A percentile compares a stretch with the other conserved stretches of the same genome.
phyloP scores from a whole-genome alignment of 75 land plant species.

The Larix kaempferi region DNA sequence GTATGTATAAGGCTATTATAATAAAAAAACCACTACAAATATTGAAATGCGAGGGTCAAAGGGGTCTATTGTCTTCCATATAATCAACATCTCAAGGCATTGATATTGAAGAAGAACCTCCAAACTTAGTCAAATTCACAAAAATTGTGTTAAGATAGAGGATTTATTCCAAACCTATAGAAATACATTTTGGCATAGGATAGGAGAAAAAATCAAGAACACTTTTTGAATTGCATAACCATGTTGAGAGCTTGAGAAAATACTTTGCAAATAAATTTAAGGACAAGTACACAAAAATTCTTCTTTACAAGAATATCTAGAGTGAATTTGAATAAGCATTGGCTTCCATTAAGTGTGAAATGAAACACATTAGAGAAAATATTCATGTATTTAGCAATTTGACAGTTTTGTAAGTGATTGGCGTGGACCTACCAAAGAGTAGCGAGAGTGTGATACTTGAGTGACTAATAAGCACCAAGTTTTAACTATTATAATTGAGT shows the following conservation, averaged over 20 bases:
- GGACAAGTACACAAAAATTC: background rate
- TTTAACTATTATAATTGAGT: too few species aligned
- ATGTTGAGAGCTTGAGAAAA: background rate
- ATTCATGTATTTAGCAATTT: background rate
- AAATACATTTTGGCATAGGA: background rate
- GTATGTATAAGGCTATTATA: background rate
- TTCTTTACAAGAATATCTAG: conserved; percentile 1
- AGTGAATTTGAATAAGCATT: background rate
- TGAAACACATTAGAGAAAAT: background rate
- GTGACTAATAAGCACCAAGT: too few species aligned
- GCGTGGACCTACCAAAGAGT: too few species aligned
- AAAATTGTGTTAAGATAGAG: background rate
- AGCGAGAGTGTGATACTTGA: too few species aligned
- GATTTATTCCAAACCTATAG: background rate
- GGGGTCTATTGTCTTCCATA: background rate
- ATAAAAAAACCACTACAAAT: background rate
- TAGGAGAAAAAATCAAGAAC: background rate
- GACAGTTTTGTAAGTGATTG: background rate
- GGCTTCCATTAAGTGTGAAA: conserved; percentile 4
- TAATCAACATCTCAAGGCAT: conserved; percentile 1
- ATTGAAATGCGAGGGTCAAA: background rate
- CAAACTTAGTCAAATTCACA: background rate
- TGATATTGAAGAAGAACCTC: background rate
- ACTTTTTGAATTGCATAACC: background rate
- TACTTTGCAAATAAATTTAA: background rate